Evolutionary conservation across 2,329 filamentous ascomycete species (phyloP).

Genomic region (Apiospora sp.): DNA sequence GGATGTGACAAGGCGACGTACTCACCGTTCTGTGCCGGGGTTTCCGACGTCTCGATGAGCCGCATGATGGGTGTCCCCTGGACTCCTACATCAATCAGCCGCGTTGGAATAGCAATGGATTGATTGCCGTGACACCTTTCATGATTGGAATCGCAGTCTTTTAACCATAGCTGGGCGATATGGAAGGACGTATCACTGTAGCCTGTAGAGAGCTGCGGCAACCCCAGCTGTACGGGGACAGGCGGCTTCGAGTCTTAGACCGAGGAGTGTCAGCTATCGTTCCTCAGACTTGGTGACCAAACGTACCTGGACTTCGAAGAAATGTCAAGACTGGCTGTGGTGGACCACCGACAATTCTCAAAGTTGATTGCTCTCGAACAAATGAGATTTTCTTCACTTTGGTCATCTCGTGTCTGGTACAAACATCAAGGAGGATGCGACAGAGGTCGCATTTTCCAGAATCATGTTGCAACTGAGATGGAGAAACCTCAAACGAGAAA

Average conservation of each 20-base stretch:
- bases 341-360: neutral
- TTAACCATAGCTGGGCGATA: neutral
- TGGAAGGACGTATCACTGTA: neutral
- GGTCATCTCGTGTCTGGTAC: neutral
- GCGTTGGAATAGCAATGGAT: neutral
- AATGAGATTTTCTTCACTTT: neutral
- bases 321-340: neutral
- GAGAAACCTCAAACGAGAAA: neutral
- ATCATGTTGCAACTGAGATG: neutral
- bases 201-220: neutral
- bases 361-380: neutral
- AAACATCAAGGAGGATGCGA: neutral
- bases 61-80: neutral
- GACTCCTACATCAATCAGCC: neutral
- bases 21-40: neutral
- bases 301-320: neutral
- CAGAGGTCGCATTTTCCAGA: neutral
- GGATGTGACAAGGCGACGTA: neutral
- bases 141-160: neutral
- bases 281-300: rapidly evolving
- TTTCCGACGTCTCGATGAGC: neutral
- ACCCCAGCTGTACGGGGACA: neutral
- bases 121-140: neutral
- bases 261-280: neutral
- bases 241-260: neutral